A percentile compares a stretch with the other conserved stretches of the same genome.
phyloP scores from a whole-genome alignment of 495 filamentous ascomycete genomes.

The Glonium stellatum region DNA sequence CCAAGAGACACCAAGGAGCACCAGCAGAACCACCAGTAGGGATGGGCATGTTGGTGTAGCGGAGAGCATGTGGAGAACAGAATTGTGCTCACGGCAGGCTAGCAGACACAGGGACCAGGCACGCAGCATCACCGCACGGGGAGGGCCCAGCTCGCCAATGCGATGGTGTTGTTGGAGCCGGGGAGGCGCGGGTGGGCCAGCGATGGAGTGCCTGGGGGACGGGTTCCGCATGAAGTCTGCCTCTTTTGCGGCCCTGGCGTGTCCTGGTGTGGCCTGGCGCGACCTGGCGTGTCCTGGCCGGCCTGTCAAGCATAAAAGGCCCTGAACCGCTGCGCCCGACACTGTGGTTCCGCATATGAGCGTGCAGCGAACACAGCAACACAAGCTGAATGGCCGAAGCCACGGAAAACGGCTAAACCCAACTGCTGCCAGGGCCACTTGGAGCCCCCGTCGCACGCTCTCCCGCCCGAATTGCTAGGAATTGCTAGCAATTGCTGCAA shows the following conservation, averaged over 20 bases:
- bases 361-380: not conserved
- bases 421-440: not conserved
- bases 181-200: not conserved
- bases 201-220: not conserved
- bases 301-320: too few relatives aligned
- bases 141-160: not conserved
- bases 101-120: not conserved
- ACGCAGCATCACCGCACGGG: not conserved
- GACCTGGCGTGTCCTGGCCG: too few relatives aligned
- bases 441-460: not conserved
- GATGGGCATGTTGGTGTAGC: constrained; percentile 6
- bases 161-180: not conserved
- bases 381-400: not conserved
- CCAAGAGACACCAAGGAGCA: too few relatives aligned
- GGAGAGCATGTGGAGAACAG: constrained; percentile 4
- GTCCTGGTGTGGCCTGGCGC: too few relatives aligned
- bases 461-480: not conserved
- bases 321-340: not conserved
- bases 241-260: too few relatives aligned
- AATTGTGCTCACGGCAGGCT: not conserved
- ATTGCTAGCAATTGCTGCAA: not conserved
- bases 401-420: not conserved
- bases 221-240: too few relatives aligned
- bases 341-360: not conserved
- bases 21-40: not conserved